phyloP scores from a whole-genome alignment of 2,329 filamentous ascomycete genomes.

The Daldinia sp. region DNA sequence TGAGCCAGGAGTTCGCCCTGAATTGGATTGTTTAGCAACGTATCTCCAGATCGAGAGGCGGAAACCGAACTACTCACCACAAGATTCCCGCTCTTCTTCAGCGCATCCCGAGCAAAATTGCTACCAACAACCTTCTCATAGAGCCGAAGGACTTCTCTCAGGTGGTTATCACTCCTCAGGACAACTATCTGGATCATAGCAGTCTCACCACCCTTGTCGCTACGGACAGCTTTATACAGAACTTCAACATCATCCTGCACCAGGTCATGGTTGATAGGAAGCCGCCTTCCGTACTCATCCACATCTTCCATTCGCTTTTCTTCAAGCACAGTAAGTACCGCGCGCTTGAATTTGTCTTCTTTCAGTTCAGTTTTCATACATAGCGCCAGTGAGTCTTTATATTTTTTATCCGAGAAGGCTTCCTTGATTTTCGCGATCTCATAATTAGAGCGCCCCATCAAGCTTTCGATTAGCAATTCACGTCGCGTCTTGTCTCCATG shows the following conservation, averaged over 20 bases:
- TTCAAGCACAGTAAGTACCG: constrained; percentile 83
- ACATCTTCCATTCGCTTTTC: constrained; percentile 84
- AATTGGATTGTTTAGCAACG: constrained; percentile 11
- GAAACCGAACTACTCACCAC: constrained; percentile 70
- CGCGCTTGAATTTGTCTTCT: constrained; percentile 94
- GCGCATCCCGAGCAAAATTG: constrained; percentile 88
- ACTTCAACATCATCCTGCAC: constrained; percentile 77
- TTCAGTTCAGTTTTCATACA: constrained; percentile 95
- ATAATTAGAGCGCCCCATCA: constrained; percentile 90
- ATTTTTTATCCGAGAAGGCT: constrained; percentile 90
- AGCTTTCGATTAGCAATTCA: constrained; percentile 88
- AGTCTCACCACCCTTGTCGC: constrained; percentile 83
- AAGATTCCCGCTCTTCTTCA: constrained; percentile 88
- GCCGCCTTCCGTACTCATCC: constrained; percentile 67
- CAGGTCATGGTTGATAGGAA: constrained; percentile 65
- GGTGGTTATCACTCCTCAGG: constrained; percentile 79
- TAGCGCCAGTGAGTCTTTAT: constrained; percentile 77
- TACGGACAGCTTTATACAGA: constrained; percentile 72
- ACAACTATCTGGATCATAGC: constrained; percentile 88
- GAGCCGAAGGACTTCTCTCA: constrained; percentile 78
- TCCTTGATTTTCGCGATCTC: constrained; percentile 89
- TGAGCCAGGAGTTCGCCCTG: constrained; percentile 95
- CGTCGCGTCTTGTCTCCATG: constrained; percentile 84
- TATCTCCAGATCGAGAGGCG: neutral
- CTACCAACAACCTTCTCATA: constrained; percentile 78